Percentiles rank a stretch among this genome's conserved stretches.
These are phyloP conservation scores for Scedosporium minutisporum DNA, from an alignment of 2,329 filamentous ascomycete genomes.

Conservation along the genomic window DNA sequence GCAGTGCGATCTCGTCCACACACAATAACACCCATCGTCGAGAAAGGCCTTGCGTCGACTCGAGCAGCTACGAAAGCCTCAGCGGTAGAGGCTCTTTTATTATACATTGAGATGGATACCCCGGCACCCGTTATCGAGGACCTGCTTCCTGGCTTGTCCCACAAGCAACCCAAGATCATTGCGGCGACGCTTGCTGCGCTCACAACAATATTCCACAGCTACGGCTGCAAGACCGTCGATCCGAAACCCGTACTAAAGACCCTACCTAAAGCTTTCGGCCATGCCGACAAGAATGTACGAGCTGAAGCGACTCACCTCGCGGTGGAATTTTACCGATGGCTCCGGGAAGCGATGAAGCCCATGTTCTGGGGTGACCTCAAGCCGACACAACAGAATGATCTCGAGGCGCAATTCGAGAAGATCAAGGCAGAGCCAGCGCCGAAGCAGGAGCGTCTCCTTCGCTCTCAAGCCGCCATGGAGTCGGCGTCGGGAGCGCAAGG, in stretches of 20 bases:
- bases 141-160: conserved; percentile 67
- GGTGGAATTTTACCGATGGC: conserved; percentile 92
- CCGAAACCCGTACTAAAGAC: conserved; percentile 84
- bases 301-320: conserved; percentile 86
- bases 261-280: conserved; percentile 83
- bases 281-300: conserved; percentile 96
- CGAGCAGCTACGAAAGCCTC: conserved; percentile 82
- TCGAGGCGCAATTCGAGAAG: conserved; percentile 90
- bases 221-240: conserved; percentile 87
- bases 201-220: conserved; percentile 81
- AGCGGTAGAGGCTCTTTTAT: conserved; percentile 72
- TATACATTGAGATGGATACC: conserved; percentile 85
- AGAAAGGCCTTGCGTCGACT: conserved; percentile 84
- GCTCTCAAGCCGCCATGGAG: conserved; percentile 76
- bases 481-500: conserved; percentile 42
- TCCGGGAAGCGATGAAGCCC: conserved; percentile 95
- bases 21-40: conserved; percentile 70
- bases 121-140: conserved; percentile 83
- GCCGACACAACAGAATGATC: conserved; percentile 84
- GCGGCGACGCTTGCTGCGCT: conserved; percentile 62
- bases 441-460: conserved; percentile 81
- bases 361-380: conserved; percentile 96
- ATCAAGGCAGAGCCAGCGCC: conserved; percentile 78
- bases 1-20: conserved; percentile 66
- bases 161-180: conserved; percentile 88